Percentiles rank a stretch among this genome's conserved stretches.
These are phyloP conservation scores for Phyllosticta citriasiana DNA, from an alignment of 2,329 filamentous ascomycete genomes.

Conservation along the genomic window DNA sequence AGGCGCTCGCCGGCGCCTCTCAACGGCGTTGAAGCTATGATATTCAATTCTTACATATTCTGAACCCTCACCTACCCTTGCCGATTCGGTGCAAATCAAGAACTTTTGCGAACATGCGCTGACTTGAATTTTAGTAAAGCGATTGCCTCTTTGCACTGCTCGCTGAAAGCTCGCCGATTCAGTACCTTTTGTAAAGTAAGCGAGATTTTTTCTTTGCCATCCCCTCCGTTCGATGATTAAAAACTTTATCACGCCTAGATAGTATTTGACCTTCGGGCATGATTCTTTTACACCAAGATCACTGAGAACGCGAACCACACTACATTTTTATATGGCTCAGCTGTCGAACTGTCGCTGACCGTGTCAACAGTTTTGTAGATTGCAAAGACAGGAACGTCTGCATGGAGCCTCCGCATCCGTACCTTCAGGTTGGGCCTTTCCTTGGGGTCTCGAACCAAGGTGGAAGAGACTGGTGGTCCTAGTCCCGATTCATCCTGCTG, in stretches of 20 bases:
- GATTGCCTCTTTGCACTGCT: not conserved
- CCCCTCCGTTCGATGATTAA: conserved; percentile 51
- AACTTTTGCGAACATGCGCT: conserved; percentile 3
- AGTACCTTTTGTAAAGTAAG: not conserved
- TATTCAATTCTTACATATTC: conserved; percentile 99
- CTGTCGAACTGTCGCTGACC: not conserved
- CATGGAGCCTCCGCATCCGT: no score
- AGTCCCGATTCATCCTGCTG: no score
- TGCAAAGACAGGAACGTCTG: no score
- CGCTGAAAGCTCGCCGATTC: not conserved
- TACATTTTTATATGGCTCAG: not conserved
- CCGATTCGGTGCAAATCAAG: not conserved
- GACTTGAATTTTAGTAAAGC: conserved; percentile 4
- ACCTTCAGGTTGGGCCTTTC: no score
- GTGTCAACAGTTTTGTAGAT: not conserved
- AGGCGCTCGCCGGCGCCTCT: conserved; percentile 84
- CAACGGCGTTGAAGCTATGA: conserved; percentile 68
- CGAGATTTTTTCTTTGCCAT: conserved; percentile 3
- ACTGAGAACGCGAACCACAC: conserved; percentile 41
- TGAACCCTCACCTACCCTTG: conserved; percentile 43
- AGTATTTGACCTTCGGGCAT: conserved; percentile 54
- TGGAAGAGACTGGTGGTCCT: no score
- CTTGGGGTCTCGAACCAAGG: no score
- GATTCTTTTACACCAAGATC: conserved; percentile 59
- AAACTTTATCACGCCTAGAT: conserved; percentile 53